Evolutionary conservation across 2,329 filamentous ascomycete species (phyloP).

Genomic region (Onygenales sp.): DNA sequence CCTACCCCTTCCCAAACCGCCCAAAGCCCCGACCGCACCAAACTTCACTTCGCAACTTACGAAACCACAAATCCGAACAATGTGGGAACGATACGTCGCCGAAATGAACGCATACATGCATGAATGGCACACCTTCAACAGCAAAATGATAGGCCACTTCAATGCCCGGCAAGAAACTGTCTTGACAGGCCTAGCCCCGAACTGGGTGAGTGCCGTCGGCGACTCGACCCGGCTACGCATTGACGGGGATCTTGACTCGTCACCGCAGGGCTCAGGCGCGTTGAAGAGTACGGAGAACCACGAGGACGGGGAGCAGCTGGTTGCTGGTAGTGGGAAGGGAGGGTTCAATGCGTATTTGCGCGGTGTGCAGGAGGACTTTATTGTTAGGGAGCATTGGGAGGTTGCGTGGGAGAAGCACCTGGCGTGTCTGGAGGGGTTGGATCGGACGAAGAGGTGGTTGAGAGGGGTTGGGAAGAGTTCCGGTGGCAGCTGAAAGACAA

Average conservation of each 20-base stretch:
- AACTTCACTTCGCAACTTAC: conserved; percentile 15
- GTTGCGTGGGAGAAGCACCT: conserved; percentile 38
- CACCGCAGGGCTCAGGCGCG: background rate
- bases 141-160: conserved; percentile 48
- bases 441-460: conserved; percentile 9
- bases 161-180: conserved; percentile 41
- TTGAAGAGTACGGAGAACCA: conserved; percentile 9
- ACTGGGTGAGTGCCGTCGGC: conserved; percentile 46
- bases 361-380: conserved; percentile 36
- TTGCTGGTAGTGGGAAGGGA: conserved; percentile 24
- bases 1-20: conserved; percentile 43
- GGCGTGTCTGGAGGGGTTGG: conserved; percentile 31
- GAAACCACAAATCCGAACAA: conserved; percentile 33
- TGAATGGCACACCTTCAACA: conserved; percentile 48
- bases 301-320: conserved; percentile 20
- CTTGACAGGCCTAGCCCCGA: conserved; percentile 33
- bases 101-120: conserved; percentile 47
- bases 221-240: conserved; percentile 31
- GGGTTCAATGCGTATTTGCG: conserved; percentile 38
- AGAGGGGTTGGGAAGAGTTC: conserved; percentile 4
- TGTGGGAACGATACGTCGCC: conserved; percentile 43
- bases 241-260: conserved; percentile 8
- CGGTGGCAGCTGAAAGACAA: background rate
- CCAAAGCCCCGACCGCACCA: conserved; percentile 38
- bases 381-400: conserved; percentile 39